Conservation (phyloP, 2,329 filamentous ascomycete genomes). For the Trichoderma koningiopsis region DNA sequence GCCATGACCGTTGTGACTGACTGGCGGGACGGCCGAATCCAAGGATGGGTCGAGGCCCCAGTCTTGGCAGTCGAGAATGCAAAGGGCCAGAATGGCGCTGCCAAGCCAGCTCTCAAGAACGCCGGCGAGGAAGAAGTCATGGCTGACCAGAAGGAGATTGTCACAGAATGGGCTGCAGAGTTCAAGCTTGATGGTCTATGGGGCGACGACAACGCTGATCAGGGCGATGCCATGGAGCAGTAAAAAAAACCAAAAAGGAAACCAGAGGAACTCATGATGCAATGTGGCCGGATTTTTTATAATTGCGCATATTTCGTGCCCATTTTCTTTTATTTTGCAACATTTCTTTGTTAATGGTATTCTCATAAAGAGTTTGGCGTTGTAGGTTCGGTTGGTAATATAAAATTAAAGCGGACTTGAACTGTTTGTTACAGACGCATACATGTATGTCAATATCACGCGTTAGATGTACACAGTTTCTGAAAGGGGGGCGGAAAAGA, state of each 20-base stretch:
- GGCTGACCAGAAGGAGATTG: conserved; percentile 79
- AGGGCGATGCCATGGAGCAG: conserved; percentile 56
- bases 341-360: not conserved
- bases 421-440: conserved; percentile 14
- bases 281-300: not conserved
- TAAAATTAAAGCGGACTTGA: conserved; percentile 30
- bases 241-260: conserved; percentile 34
- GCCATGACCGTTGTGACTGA: conserved; percentile 95
- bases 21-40: conserved; percentile 92
- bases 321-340: not conserved
- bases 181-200: conserved; percentile 94
- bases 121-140: conserved; percentile 49
- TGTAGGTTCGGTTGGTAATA: conserved; percentile 36
- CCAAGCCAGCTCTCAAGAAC: conserved; percentile 41
- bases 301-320: not conserved
- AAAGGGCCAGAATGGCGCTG: conserved; percentile 27
- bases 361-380: conserved; percentile 37
- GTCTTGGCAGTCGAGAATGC: conserved; percentile 57
- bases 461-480: conserved; percentile 11
- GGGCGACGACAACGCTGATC: conserved; percentile 60
- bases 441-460: conserved; percentile 35
- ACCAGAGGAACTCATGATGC: not conserved
- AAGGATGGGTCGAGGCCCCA: conserved; percentile 85
- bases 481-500: not conserved
- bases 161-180: conserved; percentile 89